Conservation (phyloP, 73 alveolate species). For the Symbiodinium pilosum region DNA sequence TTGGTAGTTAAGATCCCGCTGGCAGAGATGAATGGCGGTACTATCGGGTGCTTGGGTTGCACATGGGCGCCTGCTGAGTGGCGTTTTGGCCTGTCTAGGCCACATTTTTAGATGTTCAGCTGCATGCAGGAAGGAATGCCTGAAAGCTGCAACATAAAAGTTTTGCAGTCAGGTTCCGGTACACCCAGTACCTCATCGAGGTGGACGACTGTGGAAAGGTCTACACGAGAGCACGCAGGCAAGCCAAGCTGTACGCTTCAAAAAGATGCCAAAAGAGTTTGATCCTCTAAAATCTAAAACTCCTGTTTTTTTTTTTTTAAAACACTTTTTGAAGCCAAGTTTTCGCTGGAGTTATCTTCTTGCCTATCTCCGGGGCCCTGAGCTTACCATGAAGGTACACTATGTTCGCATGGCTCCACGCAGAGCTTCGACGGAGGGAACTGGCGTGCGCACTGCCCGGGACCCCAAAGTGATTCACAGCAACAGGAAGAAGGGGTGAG, state of each 20-base stretch:
- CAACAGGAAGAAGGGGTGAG: too few species aligned
- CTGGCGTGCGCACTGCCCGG: conserved; percentile 93
- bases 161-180: conserved; percentile 41
- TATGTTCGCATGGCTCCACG: conserved; percentile 93
- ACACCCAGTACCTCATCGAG: conserved; percentile 83
- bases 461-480: not conserved
- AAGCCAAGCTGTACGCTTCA: too few species aligned
- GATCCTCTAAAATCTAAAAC: too few species aligned
- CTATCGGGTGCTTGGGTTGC: conserved; percentile 38
- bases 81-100: not conserved
- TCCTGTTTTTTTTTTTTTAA: too few species aligned
- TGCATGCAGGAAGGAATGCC: too few species aligned
- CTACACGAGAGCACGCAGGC: conserved; percentile 63
- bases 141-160: too few species aligned
- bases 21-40: conserved; percentile 78
- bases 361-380: too few species aligned
- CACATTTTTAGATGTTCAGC: too few species aligned
- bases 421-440: conserved; percentile 84
- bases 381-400: conserved; percentile 67
- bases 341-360: too few species aligned
- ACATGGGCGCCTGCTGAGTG: not conserved
- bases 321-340: too few species aligned
- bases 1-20: conserved; percentile 47
- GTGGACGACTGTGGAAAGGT: conserved; percentile 82
- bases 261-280: too few species aligned